Base-by-base conservation (phyloP, 2,329 filamentous ascomycete species). In the Dactylellina parvicollis region DNA sequence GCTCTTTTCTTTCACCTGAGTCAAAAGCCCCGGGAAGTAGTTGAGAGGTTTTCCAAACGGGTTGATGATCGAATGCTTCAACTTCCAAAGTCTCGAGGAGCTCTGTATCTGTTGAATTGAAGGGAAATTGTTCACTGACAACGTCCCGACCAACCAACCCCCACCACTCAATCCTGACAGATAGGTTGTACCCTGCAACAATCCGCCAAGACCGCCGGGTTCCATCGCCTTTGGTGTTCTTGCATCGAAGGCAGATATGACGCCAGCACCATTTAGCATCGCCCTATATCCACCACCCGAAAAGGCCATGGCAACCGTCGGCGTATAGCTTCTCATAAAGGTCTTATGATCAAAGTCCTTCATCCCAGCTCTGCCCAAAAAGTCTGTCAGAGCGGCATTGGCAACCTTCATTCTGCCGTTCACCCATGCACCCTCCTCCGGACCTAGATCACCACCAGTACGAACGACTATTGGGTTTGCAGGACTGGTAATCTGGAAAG, bases 261-360 rank as follows among this genome's bases (percentile, higher is more conserved):
- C 89, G 72, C 92, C 92, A 14, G 89, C 92, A 36, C 91, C 92
- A 78, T 90, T 94, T 83, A 93, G 83, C 82, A 96, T 84, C n/a
- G 92, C 92, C 65, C 92, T 85, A 80, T 95, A 96, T 34, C 92
- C 92, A 79, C 92, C 92, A 10, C 92, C 92, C 0, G 91, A 95
- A 46, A 90, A 83, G 9, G 92, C 91, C 75, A 96, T 86, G 14
- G 85, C 92, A 74, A 96, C 88, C 76, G 89, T 90, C 0, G 89
- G 88, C 0, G 82, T 82, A 80, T 90, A 89, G 1, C 81, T 82
- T 60, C 88, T 84, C 77, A 98, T 87, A 79, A 95, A 98, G 1
- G 82, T 79, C 0, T 83, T 83, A n/a, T 88, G 89, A 80, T 96
- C 89, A 74, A 97, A 94, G 70, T 86, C 87, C n/a, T 86, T 82